phyloP scores from a whole-genome alignment of 2,329 filamentous ascomycete species.

The Claviceps pusilla region DNA sequence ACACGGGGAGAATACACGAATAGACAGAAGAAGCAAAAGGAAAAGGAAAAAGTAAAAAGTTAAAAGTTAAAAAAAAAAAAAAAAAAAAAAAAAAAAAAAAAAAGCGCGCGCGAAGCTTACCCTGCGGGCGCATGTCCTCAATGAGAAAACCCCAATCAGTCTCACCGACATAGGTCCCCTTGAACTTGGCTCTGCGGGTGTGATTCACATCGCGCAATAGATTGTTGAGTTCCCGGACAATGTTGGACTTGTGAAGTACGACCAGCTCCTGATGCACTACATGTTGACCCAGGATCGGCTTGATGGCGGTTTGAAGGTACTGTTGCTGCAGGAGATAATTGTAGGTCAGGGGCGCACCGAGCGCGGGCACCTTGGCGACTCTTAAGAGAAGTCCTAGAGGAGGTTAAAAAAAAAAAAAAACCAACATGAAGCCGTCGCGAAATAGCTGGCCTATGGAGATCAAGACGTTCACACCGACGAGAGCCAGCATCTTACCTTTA shows the following conservation, averaged over 20 bases:
- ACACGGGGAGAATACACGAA: no score
- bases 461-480: neutral
- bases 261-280: constrained; percentile 25
- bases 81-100: constrained; percentile 2
- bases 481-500: constrained; percentile 17
- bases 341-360: constrained; percentile 17
- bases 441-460: no score
- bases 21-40: neutral
- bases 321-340: constrained; percentile 24
- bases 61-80: neutral
- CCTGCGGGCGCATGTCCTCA: constrained; percentile 47
- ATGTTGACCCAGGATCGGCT: constrained; percentile 19
- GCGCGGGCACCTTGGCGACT: constrained; percentile 23
- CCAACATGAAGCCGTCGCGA: neutral
- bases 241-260: constrained; percentile 19
- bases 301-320: constrained; percentile 21
- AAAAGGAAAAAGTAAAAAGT: neutral
- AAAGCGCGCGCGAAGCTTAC: constrained; percentile 10
- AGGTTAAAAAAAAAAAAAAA: neutral
- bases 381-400: constrained; percentile 21
- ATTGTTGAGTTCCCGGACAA: constrained; percentile 33
- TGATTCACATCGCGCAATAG: constrained; percentile 35
- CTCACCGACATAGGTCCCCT: constrained; percentile 34
- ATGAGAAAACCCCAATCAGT: constrained; percentile 54
- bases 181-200: constrained; percentile 28